Evolutionary conservation across 2,329 filamentous ascomycete species (phyloP).

Genomic region (Teratosphaeria gauchensis): DNA sequence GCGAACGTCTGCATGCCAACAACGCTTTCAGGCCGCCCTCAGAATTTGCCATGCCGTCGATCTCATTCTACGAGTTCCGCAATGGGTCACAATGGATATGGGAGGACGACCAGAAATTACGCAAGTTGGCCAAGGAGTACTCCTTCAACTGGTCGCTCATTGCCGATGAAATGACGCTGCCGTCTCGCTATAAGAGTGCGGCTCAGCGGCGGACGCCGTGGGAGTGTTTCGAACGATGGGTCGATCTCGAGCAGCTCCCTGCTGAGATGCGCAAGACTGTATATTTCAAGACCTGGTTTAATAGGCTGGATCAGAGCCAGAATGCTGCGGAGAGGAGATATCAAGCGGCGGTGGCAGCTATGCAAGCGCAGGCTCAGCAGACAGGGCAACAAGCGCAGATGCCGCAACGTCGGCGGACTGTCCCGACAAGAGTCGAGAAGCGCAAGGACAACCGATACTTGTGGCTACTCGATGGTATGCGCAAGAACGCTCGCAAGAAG

Average conservation of each 20-base stretch:
- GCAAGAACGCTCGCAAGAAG: constrained; percentile 88
- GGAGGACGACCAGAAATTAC: constrained; percentile 82
- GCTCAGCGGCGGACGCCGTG: constrained; percentile 86
- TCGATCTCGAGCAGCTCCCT: constrained; percentile 80
- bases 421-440: constrained; percentile 76
- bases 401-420: constrained; percentile 58
- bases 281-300: constrained; percentile 74
- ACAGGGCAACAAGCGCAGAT: constrained; percentile 39
- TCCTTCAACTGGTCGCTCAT: constrained; percentile 98
- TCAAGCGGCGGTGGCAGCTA: constrained; percentile 44
- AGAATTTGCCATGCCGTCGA: constrained; percentile 81
- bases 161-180: constrained; percentile 64
- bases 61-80: constrained; percentile 81
- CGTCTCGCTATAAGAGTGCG: constrained; percentile 71
- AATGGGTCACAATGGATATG: constrained; percentile 84
- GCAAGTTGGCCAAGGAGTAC: constrained; percentile 76
- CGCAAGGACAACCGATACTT: constrained; percentile 79
- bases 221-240: constrained; percentile 98
- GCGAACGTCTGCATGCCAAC: constrained; percentile 79
- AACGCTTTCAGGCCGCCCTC: constrained; percentile 90
- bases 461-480: constrained; percentile 85
- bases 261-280: constrained; percentile 90
- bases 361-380: constrained; percentile 43
- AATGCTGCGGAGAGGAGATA: constrained; percentile 49
- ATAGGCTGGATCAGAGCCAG: constrained; percentile 53